phyloP scores from a whole-genome alignment of 2,329 filamentous ascomycete genomes.

The Hirsutella rhossiliensis region DNA sequence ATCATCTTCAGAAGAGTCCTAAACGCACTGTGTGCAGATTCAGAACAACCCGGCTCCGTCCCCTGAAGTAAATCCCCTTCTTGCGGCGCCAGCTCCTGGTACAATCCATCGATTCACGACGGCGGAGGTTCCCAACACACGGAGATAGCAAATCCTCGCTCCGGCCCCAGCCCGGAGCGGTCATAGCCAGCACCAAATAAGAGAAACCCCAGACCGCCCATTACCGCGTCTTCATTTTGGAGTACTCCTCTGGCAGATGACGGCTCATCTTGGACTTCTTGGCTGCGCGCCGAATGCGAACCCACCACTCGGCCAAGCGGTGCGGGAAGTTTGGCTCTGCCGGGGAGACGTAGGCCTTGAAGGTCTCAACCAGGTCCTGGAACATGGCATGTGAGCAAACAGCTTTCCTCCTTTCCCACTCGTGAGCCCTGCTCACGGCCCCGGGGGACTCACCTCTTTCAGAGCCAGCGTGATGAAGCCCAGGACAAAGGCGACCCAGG shows the following conservation, averaged over 20 bases:
- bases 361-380: constrained; percentile 19
- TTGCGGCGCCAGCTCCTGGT: no score
- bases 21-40: no score
- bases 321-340: constrained; percentile 16
- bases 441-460: constrained; percentile 18
- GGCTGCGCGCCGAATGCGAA: constrained; percentile 18
- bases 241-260: constrained; percentile 20
- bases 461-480: constrained; percentile 24
- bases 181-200: no score
- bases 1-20: no score
- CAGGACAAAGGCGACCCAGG: constrained; percentile 26
- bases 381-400: constrained; percentile 2
- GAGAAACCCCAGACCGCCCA: no score
- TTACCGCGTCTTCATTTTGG: constrained; percentile 16
- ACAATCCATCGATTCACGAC: no score
- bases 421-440: no score
- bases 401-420: no score
- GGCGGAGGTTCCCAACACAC: no score
- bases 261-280: constrained; percentile 21
- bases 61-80: no score
- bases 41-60: no score
- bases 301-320: constrained; percentile 22
- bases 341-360: constrained; percentile 13
- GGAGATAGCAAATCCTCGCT: neutral
- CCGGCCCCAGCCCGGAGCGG: no score